Percentiles rank a stretch among this genome's conserved stretches.
Evolutionary conservation across 2,329 filamentous ascomycete genomes (phyloP).

Genomic region (Neofusicoccum cordaticola): DNA sequence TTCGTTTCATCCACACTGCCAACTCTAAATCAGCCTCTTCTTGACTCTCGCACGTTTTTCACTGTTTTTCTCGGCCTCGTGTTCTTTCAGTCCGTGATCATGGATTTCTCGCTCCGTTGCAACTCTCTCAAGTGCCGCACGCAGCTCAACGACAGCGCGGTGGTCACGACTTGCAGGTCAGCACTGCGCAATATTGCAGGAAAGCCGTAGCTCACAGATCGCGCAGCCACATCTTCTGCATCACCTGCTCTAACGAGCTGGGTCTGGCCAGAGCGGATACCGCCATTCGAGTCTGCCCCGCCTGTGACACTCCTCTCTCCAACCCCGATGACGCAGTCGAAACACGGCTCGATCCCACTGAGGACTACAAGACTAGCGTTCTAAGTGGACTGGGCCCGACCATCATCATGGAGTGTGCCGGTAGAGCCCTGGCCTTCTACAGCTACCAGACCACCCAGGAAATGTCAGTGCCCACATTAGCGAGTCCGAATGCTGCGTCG

Average conservation of each 20-base stretch:
- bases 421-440: conserved; percentile 78
- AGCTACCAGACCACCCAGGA: conserved; percentile 82
- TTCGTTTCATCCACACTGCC: neutral
- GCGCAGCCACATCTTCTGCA: conserved; percentile 78
- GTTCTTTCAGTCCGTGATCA: conserved; percentile 33
- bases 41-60: fast-evolving
- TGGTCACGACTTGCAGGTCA: conserved; percentile 87
- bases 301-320: conserved; percentile 65
- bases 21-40: neutral
- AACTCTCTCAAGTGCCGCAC: conserved; percentile 75
- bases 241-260: conserved; percentile 65
- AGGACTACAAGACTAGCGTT: conserved; percentile 87
- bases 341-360: conserved; percentile 70
- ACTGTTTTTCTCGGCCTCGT: neutral
- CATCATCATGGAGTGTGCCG: conserved; percentile 82
- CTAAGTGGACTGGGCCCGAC: conserved; percentile 78
- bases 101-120: conserved; percentile 76
- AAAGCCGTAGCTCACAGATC: neutral
- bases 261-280: conserved; percentile 59
- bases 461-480: conserved; percentile 56
- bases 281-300: conserved; percentile 65
- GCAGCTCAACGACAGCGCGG: conserved; percentile 66
- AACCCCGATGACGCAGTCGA: conserved; percentile 74
- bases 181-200: no score
- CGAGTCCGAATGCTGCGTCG: conserved; percentile 1